phyloP scores from a whole-genome alignment of 768 basidiomycete species.

The Leccinum aurantiacum region DNA sequence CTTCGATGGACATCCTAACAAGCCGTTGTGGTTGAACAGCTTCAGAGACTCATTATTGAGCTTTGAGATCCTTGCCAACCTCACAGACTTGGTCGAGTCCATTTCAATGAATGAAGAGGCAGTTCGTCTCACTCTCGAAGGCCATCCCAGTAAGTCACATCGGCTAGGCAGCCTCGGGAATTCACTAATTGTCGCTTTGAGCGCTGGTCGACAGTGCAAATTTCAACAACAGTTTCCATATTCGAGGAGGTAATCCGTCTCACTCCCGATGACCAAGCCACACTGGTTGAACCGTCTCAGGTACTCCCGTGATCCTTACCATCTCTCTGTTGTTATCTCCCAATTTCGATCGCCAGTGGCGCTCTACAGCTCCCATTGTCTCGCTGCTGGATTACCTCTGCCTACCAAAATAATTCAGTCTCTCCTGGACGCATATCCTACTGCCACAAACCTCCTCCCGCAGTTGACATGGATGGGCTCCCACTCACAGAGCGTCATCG shows the following conservation, averaged over 20 bases:
- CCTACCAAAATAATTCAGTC: too few species aligned
- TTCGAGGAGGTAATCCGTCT: background rate
- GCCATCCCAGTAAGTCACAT: background rate
- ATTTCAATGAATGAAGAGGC: background rate
- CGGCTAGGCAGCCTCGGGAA: background rate
- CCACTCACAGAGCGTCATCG: too few species aligned
- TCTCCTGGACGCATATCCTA: too few species aligned
- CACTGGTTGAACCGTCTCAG: background rate
- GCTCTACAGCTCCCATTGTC: background rate
- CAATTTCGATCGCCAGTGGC: background rate
- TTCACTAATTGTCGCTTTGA: background rate
- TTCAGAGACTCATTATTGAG: background rate
- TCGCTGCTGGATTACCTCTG: background rate
- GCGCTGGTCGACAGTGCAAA: background rate
- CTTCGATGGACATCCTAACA: background rate
- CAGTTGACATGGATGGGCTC: too few species aligned
- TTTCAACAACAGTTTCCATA: background rate
- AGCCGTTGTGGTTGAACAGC: background rate
- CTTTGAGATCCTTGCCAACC: background rate
- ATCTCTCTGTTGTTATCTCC: background rate
- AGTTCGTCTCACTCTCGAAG: background rate
- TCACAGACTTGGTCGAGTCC: background rate
- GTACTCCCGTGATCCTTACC: background rate
- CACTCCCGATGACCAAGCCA: background rate
- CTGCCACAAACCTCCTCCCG: too few species aligned